phyloP scores from a whole-genome alignment of 148 eudicot species.

The Vaccinium macrocarpon region DNA sequence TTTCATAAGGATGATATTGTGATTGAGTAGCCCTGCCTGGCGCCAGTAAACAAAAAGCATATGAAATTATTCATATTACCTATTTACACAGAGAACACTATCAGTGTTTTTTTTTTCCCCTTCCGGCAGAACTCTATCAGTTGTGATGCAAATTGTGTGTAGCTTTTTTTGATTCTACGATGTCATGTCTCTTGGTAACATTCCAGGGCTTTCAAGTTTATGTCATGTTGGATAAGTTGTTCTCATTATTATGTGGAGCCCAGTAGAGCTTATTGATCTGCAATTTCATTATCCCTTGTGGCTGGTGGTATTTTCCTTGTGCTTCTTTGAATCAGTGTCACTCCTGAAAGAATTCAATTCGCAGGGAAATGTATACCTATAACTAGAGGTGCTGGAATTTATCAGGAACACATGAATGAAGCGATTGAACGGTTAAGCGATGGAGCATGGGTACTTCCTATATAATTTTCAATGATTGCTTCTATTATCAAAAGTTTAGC shows the following conservation, averaged over 20 bases:
- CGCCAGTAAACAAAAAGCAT: not conserved
- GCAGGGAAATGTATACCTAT: constrained; percentile 99
- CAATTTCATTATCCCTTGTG: not conserved
- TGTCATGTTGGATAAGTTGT: not conserved
- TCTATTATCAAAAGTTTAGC: not conserved
- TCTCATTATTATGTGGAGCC: not conserved
- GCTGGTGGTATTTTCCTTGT: not conserved
- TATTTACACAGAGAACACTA: not conserved
- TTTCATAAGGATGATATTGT: not conserved
- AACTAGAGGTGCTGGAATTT: constrained; percentile 90
- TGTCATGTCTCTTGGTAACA: not conserved
- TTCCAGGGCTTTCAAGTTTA: not conserved
- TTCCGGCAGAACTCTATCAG: not conserved
- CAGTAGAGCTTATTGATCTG: constrained; percentile 1
- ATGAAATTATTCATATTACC: not conserved
- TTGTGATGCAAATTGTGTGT: not conserved
- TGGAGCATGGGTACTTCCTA: constrained; percentile 80
- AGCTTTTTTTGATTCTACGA: not conserved
- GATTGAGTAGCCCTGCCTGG: not conserved
- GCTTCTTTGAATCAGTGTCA: not conserved
- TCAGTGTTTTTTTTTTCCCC: no score
- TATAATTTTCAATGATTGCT: not conserved
- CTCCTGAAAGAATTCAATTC: constrained; percentile 34
- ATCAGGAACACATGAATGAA: constrained; percentile 94
- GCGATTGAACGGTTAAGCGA: constrained; percentile 78